Evolutionary conservation across 2,329 filamentous ascomycete species (phyloP), one percentile per base, ranked within the genome.

Genomic region (Paramyrothecium sp.): DNA sequence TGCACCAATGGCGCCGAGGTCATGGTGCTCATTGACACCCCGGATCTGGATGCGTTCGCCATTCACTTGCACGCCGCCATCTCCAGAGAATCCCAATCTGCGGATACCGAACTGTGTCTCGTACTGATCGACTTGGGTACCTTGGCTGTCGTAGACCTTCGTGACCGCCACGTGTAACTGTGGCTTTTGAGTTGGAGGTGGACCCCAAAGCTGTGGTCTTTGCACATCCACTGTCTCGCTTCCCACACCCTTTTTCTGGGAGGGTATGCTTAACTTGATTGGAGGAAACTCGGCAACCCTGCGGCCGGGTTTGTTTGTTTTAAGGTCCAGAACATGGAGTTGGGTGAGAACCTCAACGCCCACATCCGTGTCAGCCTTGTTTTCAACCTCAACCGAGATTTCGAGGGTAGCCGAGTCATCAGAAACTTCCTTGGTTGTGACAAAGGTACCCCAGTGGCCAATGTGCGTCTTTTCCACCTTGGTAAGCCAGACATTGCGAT

Each of bases 401-500:
- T 79, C 68, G 20, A 83, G 60, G 0, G 72, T 77, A 0, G 81
- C 81, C 1, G 77, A 75, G 7, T 73, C 56, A 0, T 68, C 59
- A 3, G 82, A 80, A 0, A 84, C 75, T 3, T 69, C 62, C 13
- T 68, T 74, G 7, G 81, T 76, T 1, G 76, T 80, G 55, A 84
- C 70, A 51, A 73, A 78, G 0, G 80, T 83, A 3, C 81, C 82
- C 51, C 71, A 80, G 49, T 84, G 78, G 10, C 67, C 75, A 3
- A 85, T 75, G 57, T 83, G 81, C 0, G 73, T 69, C 1, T 73
- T 65, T 38, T 76, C 67, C 12, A 77, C 75, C 56, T 78, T 82
- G 38, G 77, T 75, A 17, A 85, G 72, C 81, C 81, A 85, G 3
- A 84, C 71, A 57, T 82, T 82, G 1, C 81, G 75, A 62, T 84